Evolutionary conservation across 441 rosid species (phyloP).

Genomic region (Syzygium syzygioides): DNA sequence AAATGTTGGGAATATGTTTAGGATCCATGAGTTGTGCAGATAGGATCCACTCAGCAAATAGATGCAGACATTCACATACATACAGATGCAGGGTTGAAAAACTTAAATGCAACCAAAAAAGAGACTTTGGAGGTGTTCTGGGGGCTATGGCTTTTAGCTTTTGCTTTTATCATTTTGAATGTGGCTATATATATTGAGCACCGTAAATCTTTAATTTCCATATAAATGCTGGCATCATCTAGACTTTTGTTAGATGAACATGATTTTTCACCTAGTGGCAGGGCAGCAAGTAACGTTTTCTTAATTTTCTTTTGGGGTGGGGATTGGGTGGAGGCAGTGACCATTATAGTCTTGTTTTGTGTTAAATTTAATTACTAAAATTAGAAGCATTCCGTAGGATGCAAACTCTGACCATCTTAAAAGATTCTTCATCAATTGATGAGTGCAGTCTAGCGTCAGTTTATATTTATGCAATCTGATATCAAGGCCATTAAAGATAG

Average conservation of each 20-base stretch:
- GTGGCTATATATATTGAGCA: background rate
- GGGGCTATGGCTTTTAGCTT: background rate
- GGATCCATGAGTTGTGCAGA: background rate
- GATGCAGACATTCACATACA: background rate
- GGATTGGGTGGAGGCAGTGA: background rate
- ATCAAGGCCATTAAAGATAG: background rate
- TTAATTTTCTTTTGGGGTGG: background rate
- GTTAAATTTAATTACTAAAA: background rate
- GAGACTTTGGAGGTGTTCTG: background rate
- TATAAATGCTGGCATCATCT: background rate
- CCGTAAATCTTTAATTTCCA: background rate
- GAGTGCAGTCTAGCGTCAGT: background rate
- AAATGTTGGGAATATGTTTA: background rate
- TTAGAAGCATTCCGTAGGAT: background rate
- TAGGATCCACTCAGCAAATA: background rate
- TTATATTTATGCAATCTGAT: background rate
- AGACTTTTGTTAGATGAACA: background rate
- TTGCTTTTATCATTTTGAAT: background rate
- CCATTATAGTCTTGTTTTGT: background rate
- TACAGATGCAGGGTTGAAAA: background rate
- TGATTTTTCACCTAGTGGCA: background rate
- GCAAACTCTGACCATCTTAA: background rate
- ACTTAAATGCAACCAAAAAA: background rate
- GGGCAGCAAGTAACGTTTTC: background rate
- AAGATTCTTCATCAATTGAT: background rate